These are phyloP conservation scores for Pleurotus giganteus DNA, from an alignment of 768 basidiomycete species.

Conservation along the genomic window DNA sequence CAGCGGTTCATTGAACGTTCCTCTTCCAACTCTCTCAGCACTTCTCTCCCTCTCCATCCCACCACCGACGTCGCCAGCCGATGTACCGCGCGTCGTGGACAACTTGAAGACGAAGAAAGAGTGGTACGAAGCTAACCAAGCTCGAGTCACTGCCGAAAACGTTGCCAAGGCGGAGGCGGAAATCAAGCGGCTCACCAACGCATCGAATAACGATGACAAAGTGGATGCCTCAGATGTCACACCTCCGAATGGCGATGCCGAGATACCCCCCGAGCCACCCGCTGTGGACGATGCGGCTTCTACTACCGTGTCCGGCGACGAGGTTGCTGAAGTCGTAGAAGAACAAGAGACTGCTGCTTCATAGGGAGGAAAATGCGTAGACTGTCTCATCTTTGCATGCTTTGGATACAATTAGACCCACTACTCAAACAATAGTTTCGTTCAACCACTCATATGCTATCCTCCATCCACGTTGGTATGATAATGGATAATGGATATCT, in stretches of 20 bases:
- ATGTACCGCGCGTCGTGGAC: constrained; percentile 81
- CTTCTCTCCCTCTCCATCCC: constrained; percentile 87
- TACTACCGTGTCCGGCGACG: constrained; percentile 34
- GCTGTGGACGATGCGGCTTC: constrained; percentile 27
- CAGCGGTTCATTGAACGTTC: constrained; percentile 58
- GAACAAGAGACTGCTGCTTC: constrained; percentile 18
- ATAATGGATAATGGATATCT: constrained; percentile 9
- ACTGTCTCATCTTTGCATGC: constrained; percentile 17
- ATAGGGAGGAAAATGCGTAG: constrained; percentile 19
- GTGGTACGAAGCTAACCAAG: constrained; percentile 94
- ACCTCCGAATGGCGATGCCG: constrained; percentile 38
- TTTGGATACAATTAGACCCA: constrained; percentile 14
- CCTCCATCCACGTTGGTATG: constrained; percentile 2
- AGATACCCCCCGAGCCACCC: constrained; percentile 45
- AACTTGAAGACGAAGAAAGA: constrained; percentile 92
- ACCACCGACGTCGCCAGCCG: constrained; percentile 72
- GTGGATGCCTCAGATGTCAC: constrained; percentile 28
- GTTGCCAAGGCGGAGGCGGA: constrained; percentile 77
- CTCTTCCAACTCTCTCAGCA: constrained; percentile 83
- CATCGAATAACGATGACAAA: constrained; percentile 34
- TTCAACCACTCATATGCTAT: background rate
- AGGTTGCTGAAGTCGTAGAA: constrained; percentile 33
- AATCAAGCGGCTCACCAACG: constrained; percentile 57
- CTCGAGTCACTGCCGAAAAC: constrained; percentile 73
- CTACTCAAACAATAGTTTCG: constrained; percentile 9